Evolutionary conservation across 2,329 filamentous ascomycete genomes (phyloP).

Genomic region (Fusarium nurragi): DNA sequence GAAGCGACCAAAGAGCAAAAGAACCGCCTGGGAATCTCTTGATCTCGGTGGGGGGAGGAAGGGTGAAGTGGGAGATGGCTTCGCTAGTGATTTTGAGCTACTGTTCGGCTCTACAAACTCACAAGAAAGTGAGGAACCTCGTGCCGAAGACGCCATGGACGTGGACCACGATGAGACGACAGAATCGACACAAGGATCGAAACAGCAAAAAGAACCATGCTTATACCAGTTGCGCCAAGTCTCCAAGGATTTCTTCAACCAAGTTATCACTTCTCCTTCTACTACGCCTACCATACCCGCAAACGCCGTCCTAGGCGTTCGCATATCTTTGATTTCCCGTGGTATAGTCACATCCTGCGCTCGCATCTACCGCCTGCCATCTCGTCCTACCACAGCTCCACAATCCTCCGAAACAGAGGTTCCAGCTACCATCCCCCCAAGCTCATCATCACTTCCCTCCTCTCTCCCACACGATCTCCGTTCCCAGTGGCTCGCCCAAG

Average conservation of each 20-base stretch:
- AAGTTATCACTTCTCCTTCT: slow-evolving; percentile 37
- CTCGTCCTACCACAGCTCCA: slow-evolving; percentile 34
- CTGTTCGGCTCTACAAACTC: slow-evolving; percentile 58
- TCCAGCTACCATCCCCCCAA: slow-evolving; percentile 54
- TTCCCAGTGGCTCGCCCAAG: slow-evolving; percentile 74
- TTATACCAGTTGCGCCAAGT: slow-evolving; percentile 39
- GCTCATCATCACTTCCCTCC: slow-evolving; percentile 14
- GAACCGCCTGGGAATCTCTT: slow-evolving; percentile 77
- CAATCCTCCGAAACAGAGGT: slow-evolving; percentile 55
- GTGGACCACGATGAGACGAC: slow-evolving; percentile 38
- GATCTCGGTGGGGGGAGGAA: slow-evolving; percentile 77
- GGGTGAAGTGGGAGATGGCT: slow-evolving; percentile 84
- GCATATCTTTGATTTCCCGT: slow-evolving; percentile 72
- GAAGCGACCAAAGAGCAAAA: slow-evolving; percentile 81
- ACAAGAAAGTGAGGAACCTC: slow-evolving; percentile 17
- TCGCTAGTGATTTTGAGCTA: slow-evolving; percentile 83
- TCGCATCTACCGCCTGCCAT: slow-evolving; percentile 84
- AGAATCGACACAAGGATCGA: neutral
- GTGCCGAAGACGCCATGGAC: slow-evolving; percentile 47
- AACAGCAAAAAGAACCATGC: neutral
- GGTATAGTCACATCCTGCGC: slow-evolving; percentile 78
- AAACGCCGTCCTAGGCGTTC: slow-evolving; percentile 66
- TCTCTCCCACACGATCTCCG: slow-evolving; percentile 63
- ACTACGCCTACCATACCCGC: slow-evolving; percentile 43
- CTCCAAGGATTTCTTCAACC: slow-evolving; percentile 46